A percentile compares a stretch with the other conserved stretches of the same genome.
Evolutionary conservation across 768 basidiomycete genomes (phyloP).

Genomic region (Phylloporus sp.): DNA sequence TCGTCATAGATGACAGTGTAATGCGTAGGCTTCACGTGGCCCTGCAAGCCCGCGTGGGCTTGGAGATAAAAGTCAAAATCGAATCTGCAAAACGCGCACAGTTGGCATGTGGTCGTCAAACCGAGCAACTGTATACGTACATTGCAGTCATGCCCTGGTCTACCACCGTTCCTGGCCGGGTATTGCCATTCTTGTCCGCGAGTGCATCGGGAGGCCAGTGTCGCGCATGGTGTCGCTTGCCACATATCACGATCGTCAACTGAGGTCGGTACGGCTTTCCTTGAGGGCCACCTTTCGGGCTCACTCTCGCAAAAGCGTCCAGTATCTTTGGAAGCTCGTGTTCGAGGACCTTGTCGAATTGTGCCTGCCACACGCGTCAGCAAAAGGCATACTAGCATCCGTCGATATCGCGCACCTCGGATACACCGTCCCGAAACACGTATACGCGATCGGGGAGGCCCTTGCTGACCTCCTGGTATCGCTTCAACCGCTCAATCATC

Average conservation of each 20-base stretch:
- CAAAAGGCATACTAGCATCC: not conserved
- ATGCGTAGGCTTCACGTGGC: slow-evolving; percentile 67
- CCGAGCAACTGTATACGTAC: slow-evolving; percentile 34
- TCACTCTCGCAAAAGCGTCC: slow-evolving; percentile 49
- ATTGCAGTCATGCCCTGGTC: slow-evolving; percentile 73
- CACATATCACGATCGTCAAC: slow-evolving; percentile 74
- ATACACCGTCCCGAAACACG: slow-evolving; percentile 79
- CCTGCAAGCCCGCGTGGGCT: slow-evolving; percentile 72
- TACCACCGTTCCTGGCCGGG: slow-evolving; percentile 73
- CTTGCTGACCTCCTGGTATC: slow-evolving; percentile 52
- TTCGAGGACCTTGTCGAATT: slow-evolving; percentile 57
- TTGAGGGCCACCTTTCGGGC: slow-evolving; percentile 38
- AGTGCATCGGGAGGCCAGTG: slow-evolving; percentile 51
- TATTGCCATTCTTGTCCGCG: slow-evolving; percentile 68
- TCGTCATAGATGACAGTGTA: slow-evolving; percentile 82
- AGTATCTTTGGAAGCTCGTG: slow-evolving; percentile 61
- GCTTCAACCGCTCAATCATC: slow-evolving; percentile 63
- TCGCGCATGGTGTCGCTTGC: slow-evolving; percentile 59
- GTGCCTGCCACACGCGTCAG: slow-evolving; percentile 45
- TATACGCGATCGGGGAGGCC: slow-evolving; percentile 61
- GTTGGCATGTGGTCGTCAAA: not conserved
- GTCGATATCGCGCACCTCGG: slow-evolving; percentile 47
- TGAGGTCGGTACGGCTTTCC: slow-evolving; percentile 50
- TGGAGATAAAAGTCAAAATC: slow-evolving; percentile 68
- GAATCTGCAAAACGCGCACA: slow-evolving; percentile 35